These are phyloP conservation scores for Thermoascus crustaceus DNA, from an alignment of 2,329 filamentous ascomycete genomes.

Conservation along the genomic window DNA sequence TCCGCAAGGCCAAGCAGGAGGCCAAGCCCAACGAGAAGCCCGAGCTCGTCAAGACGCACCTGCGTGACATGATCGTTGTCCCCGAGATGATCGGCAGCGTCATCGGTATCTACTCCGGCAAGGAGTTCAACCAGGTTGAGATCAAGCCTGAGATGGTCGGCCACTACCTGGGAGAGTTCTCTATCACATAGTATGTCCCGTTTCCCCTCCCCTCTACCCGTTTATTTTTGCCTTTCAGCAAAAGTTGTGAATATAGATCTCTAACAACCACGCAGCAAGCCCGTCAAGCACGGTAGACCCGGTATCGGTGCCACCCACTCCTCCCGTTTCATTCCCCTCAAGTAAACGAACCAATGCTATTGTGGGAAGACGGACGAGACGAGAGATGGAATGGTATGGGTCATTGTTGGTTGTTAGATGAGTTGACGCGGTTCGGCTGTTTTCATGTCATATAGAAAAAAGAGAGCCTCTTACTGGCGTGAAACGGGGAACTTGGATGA, in stretches of 20 bases:
- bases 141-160: slow-evolving; percentile 99
- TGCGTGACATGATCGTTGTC: slow-evolving; percentile 99
- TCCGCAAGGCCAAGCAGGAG: slow-evolving; percentile 98
- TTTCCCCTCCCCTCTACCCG: not conserved
- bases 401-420: not conserved
- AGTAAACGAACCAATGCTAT: slow-evolving; percentile 55
- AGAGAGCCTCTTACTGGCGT: too few relatives aligned
- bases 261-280: slow-evolving; percentile 68
- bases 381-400: not conserved
- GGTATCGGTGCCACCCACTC: slow-evolving; percentile 99
- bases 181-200: slow-evolving; percentile 90
- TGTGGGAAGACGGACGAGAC: not conserved
- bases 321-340: slow-evolving; percentile 99
- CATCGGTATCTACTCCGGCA: slow-evolving; percentile 98
- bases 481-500: too few relatives aligned
- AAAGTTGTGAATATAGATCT: slow-evolving; percentile 4
- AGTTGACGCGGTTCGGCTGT: too few relatives aligned
- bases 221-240: not conserved
- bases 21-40: slow-evolving; percentile 99
- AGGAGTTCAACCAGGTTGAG: slow-evolving; percentile 99
- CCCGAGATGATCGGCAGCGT: slow-evolving; percentile 99
- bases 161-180: slow-evolving; percentile 99
- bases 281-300: slow-evolving; percentile 99
- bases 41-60: slow-evolving; percentile 97
- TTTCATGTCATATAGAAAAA: too few relatives aligned